Conservation (phyloP, 2,329 filamentous ascomycete genomes). For the Alternaria gaisen region DNA sequence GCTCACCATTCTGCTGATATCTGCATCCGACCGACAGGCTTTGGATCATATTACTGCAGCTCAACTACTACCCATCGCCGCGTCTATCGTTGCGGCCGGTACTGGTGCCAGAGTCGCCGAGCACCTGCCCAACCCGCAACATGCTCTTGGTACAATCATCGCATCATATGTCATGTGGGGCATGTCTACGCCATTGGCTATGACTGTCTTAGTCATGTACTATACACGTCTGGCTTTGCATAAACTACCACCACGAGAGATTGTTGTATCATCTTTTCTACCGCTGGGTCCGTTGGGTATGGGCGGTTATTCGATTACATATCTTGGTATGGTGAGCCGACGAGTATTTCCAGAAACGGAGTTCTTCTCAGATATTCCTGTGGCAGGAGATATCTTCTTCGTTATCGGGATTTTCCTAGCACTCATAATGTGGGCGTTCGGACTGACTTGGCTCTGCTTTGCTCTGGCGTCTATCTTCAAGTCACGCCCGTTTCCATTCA, state of each 20-base stretch:
- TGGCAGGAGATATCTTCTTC: slow-evolving; percentile 63
- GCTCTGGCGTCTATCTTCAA: slow-evolving; percentile 60
- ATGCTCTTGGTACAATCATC: slow-evolving; percentile 70
- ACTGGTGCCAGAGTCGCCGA: slow-evolving; percentile 71
- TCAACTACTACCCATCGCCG: slow-evolving; percentile 72
- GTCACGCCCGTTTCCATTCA: slow-evolving; percentile 62
- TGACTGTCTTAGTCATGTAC: slow-evolving; percentile 72
- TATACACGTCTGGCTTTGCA: slow-evolving; percentile 74
- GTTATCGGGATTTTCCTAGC: slow-evolving; percentile 64
- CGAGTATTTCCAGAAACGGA: slow-evolving; percentile 53
- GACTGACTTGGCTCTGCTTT: slow-evolving; percentile 63
- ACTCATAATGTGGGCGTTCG: slow-evolving; percentile 66
- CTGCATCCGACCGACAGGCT: slow-evolving; percentile 40
- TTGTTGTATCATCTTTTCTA: slow-evolving; percentile 73
- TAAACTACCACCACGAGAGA: slow-evolving; percentile 71
- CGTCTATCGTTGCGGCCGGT: slow-evolving; percentile 71
- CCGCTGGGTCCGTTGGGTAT: slow-evolving; percentile 73
- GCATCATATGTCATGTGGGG: slow-evolving; percentile 75
- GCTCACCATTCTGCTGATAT: slow-evolving; percentile 66
- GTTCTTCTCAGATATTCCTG: slow-evolving; percentile 48
- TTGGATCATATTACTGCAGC: slow-evolving; percentile 66
- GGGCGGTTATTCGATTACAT: slow-evolving; percentile 68
- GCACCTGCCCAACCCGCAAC: slow-evolving; percentile 63
- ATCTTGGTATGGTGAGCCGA: slow-evolving; percentile 57
- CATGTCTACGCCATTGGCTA: slow-evolving; percentile 67